phyloP scores from a whole-genome alignment of 1,284 basidiomycete genomes.

The Apiotrichum montevideense region DNA sequence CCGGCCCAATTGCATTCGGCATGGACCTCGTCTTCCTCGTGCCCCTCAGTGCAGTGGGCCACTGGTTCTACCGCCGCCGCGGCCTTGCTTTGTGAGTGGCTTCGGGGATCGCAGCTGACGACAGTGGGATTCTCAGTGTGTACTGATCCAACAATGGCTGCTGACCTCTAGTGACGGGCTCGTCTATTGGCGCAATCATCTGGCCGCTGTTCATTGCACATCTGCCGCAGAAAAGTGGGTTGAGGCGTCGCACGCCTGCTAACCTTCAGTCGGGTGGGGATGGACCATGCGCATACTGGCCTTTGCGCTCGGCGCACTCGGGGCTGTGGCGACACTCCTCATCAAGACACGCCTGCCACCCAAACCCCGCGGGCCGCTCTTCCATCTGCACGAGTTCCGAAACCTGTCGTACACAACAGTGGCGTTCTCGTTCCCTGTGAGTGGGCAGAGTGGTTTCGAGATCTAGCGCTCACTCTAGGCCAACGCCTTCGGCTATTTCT shows the following conservation, averaged over 20 bases:
- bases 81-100: conserved; percentile 29
- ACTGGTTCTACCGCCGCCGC: conserved; percentile 31
- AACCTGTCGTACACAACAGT: conserved; percentile 27
- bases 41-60: conserved; percentile 28
- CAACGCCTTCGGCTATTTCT: conserved; percentile 26
- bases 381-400: conserved; percentile 30
- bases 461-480: neutral
- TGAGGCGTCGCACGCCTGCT: too few species aligned
- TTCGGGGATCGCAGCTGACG: neutral
- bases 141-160: neutral
- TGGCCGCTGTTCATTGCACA: conserved; percentile 35
- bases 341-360: conserved; percentile 33
- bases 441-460: neutral
- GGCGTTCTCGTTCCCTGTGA: conserved; percentile 16
- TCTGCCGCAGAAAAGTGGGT: conserved; percentile 10
- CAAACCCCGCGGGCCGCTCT: conserved; percentile 32
- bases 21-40: conserved; percentile 32
- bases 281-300: conserved; percentile 39
- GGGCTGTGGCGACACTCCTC: conserved; percentile 23
- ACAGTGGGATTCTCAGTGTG: neutral
- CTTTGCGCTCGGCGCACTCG: conserved; percentile 22
- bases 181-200: conserved; percentile 27
- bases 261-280: conserved; percentile 23
- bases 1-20: conserved; percentile 23
- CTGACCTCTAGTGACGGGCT: conserved; percentile 17